phyloP scores from a whole-genome alignment of 1,284 basidiomycete species.

The Leccinum fuscescens region DNA sequence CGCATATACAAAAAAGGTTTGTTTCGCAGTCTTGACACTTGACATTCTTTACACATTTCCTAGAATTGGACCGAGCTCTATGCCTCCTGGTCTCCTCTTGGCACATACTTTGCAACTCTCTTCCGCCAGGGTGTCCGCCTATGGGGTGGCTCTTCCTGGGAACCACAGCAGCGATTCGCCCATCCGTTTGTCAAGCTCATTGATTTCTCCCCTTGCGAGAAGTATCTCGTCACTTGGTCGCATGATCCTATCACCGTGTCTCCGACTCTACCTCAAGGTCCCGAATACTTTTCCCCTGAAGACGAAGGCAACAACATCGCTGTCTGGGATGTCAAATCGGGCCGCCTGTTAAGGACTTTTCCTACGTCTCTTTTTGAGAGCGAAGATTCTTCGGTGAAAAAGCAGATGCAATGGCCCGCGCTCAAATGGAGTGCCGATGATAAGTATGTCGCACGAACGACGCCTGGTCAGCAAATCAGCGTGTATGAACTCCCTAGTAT shows the following conservation, averaged over 20 bases:
- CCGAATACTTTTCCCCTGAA: conserved; percentile 86
- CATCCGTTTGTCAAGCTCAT: conserved; percentile 95
- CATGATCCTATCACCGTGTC: conserved; percentile 91
- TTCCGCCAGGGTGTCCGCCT: conserved; percentile 95
- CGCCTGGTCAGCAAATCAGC: conserved; percentile 90
- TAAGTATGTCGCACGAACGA: conserved; percentile 85
- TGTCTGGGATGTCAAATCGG: conserved; percentile 96
- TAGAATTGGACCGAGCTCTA: conserved; percentile 98
- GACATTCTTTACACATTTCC: conserved; percentile 10
- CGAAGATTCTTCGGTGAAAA: conserved; percentile 61
- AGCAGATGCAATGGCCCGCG: conserved; percentile 90
- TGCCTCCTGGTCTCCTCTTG: conserved; percentile 95
- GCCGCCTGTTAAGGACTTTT: conserved; percentile 92
- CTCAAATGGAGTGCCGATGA: conserved; percentile 99
- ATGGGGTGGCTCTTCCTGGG: conserved; percentile 92
- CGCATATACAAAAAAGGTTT: conserved; percentile 70
- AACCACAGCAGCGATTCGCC: conserved; percentile 85
- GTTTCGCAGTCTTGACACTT: conserved; percentile 23
- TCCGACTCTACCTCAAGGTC: conserved; percentile 77
- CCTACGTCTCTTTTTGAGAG: conserved; percentile 61
- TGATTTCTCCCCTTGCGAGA: conserved; percentile 97
- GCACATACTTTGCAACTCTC: conserved; percentile 91
- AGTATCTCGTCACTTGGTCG: conserved; percentile 98
- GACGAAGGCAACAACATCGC: conserved; percentile 98
- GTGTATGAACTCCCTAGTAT: conserved; percentile 95